Conservation (phyloP, 2,329 filamentous ascomycete species). For the Pseudogymnoascus sp. region DNA sequence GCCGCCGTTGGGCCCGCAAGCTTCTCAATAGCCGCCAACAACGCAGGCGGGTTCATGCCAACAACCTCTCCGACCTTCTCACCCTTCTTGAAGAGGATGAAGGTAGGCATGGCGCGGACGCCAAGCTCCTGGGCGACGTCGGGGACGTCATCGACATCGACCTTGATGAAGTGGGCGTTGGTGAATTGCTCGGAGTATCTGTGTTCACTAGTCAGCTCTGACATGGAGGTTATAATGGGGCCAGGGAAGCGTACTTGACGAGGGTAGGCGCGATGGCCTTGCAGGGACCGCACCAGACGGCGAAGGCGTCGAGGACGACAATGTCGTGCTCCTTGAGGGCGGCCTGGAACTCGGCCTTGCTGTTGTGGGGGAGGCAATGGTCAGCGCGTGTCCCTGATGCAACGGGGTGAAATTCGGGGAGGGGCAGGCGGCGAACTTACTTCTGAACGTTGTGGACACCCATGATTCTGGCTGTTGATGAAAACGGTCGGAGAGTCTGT, state of each 20-base stretch:
- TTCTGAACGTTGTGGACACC: constrained; percentile 38
- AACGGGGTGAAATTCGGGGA: not conserved
- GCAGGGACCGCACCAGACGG: constrained; percentile 91
- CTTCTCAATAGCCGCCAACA: constrained; percentile 38
- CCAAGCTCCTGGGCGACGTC: constrained; percentile 70
- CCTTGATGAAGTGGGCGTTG: constrained; percentile 70
- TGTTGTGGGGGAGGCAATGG: constrained; percentile 28
- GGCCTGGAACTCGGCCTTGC: constrained; percentile 51
- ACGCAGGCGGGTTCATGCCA: constrained; percentile 69
- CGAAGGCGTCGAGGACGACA: constrained; percentile 80
- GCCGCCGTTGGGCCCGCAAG: not conserved
- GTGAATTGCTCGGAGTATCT: constrained; percentile 55
- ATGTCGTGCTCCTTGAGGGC: constrained; percentile 49
- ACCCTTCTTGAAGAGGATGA: constrained; percentile 75
- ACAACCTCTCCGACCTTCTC: constrained; percentile 66
- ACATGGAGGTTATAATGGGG: constrained; percentile 14
- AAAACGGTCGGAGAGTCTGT: constrained; percentile 23
- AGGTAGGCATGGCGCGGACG: constrained; percentile 89
- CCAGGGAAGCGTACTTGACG: constrained; percentile 42
- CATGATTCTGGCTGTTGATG: constrained; percentile 36
- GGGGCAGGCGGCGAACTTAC: constrained; percentile 25
- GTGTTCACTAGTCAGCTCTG: constrained; percentile 12
- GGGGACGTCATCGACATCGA: constrained; percentile 79
- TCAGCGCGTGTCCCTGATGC: constrained; percentile 15
- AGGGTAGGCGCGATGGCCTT: constrained; percentile 78